phyloP scores from a whole-genome alignment of 2,329 filamentous ascomycete genomes.

The Metarhizium rileyi region DNA sequence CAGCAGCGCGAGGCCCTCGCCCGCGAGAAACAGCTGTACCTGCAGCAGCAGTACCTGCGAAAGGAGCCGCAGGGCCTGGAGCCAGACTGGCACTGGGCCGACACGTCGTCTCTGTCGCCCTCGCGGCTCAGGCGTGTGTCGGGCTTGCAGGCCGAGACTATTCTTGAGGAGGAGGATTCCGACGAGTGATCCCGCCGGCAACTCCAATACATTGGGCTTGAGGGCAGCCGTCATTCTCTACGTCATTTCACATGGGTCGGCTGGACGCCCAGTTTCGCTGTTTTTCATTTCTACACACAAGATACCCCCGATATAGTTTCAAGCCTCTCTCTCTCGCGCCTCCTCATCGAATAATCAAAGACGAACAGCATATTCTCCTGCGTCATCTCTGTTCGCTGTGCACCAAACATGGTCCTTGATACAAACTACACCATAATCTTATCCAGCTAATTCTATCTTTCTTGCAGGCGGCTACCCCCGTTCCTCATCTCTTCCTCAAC shows the following conservation, averaged over 20 bases:
- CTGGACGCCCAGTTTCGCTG: too few species aligned
- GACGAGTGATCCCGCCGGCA: slow-evolving; percentile 18
- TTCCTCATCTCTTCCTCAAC: not conserved
- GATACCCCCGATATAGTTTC: too few species aligned
- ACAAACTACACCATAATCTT: not conserved
- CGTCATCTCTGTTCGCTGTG: not conserved
- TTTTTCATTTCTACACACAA: too few species aligned
- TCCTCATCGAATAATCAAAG: too few species aligned
- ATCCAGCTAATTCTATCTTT: not conserved
- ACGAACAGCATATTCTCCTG: not conserved
- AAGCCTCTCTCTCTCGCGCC: too few species aligned
- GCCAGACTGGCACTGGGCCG: slow-evolving; percentile 28
- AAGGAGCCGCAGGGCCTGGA: slow-evolving; percentile 17
- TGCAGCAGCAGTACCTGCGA: slow-evolving; percentile 6
- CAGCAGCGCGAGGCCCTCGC: slow-evolving; percentile 8
- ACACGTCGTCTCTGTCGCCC: slow-evolving; percentile 17
- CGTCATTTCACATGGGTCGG: too few species aligned
- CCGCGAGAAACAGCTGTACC: slow-evolving; percentile 4
- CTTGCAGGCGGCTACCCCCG: not conserved
- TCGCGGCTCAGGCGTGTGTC: slow-evolving; percentile 29
- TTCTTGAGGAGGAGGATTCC: slow-evolving; percentile 62
- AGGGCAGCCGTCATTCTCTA: too few species aligned
- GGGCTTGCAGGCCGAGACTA: slow-evolving; percentile 54
- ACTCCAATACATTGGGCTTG: not conserved
- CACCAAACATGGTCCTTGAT: not conserved